These are phyloP conservation scores for Plectosphaerella cucumerina DNA, from an alignment of 2,329 filamentous ascomycete species.

Conservation along the genomic window DNA sequence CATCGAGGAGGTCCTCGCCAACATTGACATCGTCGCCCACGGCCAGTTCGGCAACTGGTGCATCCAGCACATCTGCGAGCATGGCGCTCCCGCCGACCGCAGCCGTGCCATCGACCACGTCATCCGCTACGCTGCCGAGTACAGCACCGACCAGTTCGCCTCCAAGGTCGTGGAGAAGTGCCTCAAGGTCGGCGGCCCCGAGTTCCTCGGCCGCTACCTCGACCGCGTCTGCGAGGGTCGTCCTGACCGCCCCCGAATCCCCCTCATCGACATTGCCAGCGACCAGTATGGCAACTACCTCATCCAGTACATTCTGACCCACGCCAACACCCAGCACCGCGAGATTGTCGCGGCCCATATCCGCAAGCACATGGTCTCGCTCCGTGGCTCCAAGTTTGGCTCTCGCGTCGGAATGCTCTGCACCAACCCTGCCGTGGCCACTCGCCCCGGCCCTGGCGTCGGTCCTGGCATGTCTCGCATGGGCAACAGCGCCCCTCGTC, in stretches of 20 bases:
- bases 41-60: constrained; percentile 99
- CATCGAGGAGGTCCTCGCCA: constrained; percentile 91
- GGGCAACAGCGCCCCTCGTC: constrained; percentile 48
- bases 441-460: constrained; percentile 80
- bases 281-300: constrained; percentile 99
- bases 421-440: constrained; percentile 87
- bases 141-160: constrained; percentile 98
- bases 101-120: constrained; percentile 94
- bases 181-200: constrained; percentile 87
- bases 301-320: constrained; percentile 93
- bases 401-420: constrained; percentile 98
- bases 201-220: constrained; percentile 90
- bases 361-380: constrained; percentile 98
- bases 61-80: constrained; percentile 98
- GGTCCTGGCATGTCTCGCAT: constrained; percentile 61
- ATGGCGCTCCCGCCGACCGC: constrained; percentile 85
- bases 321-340: constrained; percentile 81
- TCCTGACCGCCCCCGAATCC: constrained; percentile 87
- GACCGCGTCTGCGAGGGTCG: constrained; percentile 91
- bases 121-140: constrained; percentile 87
- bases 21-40: constrained; percentile 94
- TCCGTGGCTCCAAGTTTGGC: constrained; percentile 96
- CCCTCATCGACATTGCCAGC: constrained; percentile 94
- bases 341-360: constrained; percentile 93
- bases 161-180: constrained; percentile 99